Conservation (phyloP, 1,284 basidiomycete genomes). For the Sanghuangporus weigelae region DNA sequence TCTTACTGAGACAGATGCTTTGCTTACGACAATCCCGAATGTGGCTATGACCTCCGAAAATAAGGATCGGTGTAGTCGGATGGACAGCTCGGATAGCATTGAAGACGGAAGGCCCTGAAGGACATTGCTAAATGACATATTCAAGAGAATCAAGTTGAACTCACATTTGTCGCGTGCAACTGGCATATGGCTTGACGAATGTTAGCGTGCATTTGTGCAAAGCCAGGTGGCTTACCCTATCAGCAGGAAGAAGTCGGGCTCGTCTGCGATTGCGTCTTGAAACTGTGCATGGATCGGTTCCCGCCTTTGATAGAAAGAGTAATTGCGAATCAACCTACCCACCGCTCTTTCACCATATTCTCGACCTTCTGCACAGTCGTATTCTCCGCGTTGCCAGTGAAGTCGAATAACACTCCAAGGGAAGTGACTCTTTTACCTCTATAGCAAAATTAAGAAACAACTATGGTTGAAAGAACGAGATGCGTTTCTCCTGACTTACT, state of each 20-base stretch:
- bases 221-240: conserved; percentile 34
- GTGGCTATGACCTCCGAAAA: conserved; percentile 65
- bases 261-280: conserved; percentile 67
- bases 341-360: conserved; percentile 71
- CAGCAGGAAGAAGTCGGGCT: conserved; percentile 78
- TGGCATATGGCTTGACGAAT: conserved; percentile 47
- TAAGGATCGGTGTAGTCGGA: conserved; percentile 68
- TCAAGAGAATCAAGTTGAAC: no score
- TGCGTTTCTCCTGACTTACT: no score
- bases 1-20: not conserved
- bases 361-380: conserved; percentile 71
- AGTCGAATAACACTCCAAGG: conserved; percentile 77
- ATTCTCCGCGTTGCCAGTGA: conserved; percentile 57
- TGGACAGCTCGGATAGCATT: conserved; percentile 71
- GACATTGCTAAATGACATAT: no score
- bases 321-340: conserved; percentile 44
- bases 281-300: conserved; percentile 43
- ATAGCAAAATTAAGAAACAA: no score
- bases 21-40: conserved; percentile 38
- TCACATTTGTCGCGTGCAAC: no score
- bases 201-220: conserved; percentile 18
- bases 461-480: no score
- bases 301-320: not conserved
- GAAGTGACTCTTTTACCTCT: conserved; percentile 62
- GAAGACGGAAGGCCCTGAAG: conserved; percentile 54